Evolutionary conservation across 345 rosid genomes (phyloP).

Genomic region (Sisymbrium altissimum): DNA sequence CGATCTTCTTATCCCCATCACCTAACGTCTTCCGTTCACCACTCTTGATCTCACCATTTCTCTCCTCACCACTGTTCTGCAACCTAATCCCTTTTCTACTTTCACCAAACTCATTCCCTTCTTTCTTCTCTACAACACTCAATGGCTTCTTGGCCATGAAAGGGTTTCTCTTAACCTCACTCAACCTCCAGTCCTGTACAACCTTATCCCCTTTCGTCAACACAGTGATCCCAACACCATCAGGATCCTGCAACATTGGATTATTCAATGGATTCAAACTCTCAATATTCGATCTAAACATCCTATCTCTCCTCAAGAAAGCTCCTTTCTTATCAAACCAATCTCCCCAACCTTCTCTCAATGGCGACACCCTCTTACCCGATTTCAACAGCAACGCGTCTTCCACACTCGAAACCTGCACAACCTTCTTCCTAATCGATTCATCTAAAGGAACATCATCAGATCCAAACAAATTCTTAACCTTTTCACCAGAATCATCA

Average conservation of each 20-base stretch:
- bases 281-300: conserved; percentile 80
- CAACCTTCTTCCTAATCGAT: conserved; percentile 63
- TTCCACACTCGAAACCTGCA: conserved; percentile 57
- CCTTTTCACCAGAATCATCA: conserved; percentile 26
- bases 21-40: conserved; percentile 56
- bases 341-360: conserved; percentile 92
- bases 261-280: conserved; percentile 75
- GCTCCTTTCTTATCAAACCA: conserved; percentile 95
- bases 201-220: conserved; percentile 72
- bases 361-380: conserved; percentile 53
- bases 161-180: conserved; percentile 59
- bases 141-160: conserved; percentile 62
- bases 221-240: conserved; percentile 68
- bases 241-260: conserved; percentile 93
- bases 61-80: conserved; percentile 23
- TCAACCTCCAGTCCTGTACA: conserved; percentile 66
- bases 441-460: conserved; percentile 83
- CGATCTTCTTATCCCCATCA: conserved; percentile 6
- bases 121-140: conserved; percentile 37
- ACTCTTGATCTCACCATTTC: conserved; percentile 41
- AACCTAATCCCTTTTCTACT: conserved; percentile 21
- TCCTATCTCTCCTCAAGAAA: conserved; percentile 75
- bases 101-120: conserved; percentile 7
- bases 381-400: conserved; percentile 69
- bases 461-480: conserved; percentile 59